Conservation (phyloP, 2,329 filamentous ascomycete species). For the Endocalyx cinctus region DNA sequence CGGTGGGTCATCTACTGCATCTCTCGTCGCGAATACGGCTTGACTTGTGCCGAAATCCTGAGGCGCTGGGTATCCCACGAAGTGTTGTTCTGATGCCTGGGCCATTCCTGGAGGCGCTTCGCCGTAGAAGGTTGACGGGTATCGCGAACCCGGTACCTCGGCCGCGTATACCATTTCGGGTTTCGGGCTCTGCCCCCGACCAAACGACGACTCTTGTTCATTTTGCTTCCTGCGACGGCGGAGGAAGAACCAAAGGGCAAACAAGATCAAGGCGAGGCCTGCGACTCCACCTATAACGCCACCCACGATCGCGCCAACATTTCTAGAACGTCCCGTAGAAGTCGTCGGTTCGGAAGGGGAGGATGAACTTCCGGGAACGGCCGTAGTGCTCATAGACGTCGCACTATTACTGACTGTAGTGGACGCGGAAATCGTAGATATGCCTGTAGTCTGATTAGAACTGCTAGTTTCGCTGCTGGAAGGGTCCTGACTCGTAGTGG, state of each 20-base stretch:
- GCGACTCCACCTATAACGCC: constrained; percentile 22
- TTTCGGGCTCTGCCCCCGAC: constrained; percentile 5
- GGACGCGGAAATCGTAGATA: constrained; percentile 5
- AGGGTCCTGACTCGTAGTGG: constrained; percentile 8
- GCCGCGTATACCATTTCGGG: constrained; percentile 15
- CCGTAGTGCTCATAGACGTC: constrained; percentile 13
- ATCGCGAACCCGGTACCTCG: constrained; percentile 21
- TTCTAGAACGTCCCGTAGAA: constrained; percentile 4
- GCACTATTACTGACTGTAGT: constrained; percentile 7
- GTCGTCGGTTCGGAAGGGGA: no score
- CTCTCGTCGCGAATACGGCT: no score
- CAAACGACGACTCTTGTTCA: constrained; percentile 8
- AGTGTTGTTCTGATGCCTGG: constrained; percentile 5
- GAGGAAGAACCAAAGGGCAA: constrained; percentile 19
- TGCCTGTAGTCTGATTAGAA: constrained; percentile 2
- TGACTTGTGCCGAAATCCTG: no score
- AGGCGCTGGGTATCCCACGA: not conserved
- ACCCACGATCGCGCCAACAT: constrained; percentile 24
- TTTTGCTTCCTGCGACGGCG: constrained; percentile 15
- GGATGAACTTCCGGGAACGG: constrained; percentile 7
- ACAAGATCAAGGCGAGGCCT: constrained; percentile 19
- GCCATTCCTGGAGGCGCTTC: constrained; percentile 23
- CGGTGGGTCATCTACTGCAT: constrained; percentile 11
- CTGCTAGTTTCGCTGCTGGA: constrained; percentile 5
- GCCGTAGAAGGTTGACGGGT: constrained; percentile 23